A percentile compares a stretch with the other conserved stretches of the same genome.
phyloP scores from a whole-genome alignment of 345 rosid species.

The Salix exigua region DNA sequence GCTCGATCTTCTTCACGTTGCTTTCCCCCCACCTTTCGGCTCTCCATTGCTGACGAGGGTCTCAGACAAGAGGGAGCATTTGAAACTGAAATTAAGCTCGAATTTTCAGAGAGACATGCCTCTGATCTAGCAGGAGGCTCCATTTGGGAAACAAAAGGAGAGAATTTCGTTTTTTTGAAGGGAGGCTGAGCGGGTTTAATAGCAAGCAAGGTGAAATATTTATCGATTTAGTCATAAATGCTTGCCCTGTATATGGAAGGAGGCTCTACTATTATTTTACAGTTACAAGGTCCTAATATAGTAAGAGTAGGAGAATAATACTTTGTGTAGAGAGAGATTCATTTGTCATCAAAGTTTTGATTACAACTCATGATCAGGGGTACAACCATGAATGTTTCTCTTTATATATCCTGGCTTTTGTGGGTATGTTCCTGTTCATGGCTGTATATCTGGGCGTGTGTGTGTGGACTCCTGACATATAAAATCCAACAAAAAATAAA shows the following conservation, averaged over 20 bases:
- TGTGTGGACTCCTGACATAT: background rate
- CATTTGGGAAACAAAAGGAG: slow-evolving; percentile 15
- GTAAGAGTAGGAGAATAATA: slow-evolving; percentile 15
- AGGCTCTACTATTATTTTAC: slow-evolving; percentile 22
- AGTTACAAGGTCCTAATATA: slow-evolving; percentile 33
- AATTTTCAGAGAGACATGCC: slow-evolving; percentile 31
- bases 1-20: slow-evolving; percentile 7
- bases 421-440: background rate
- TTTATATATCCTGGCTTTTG: slow-evolving; percentile 8
- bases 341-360: slow-evolving; percentile 15
- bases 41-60: background rate
- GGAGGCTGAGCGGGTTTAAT: slow-evolving; percentile 22
- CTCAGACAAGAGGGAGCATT: slow-evolving; percentile 15
- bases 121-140: slow-evolving; percentile 37
- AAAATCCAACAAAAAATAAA: slow-evolving; percentile 17
- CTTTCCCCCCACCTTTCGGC: background rate
- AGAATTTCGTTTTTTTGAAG: background rate
- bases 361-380: slow-evolving; percentile 11
- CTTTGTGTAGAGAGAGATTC: background rate
- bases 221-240: slow-evolving; percentile 20
- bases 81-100: slow-evolving; percentile 33
- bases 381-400: background rate
- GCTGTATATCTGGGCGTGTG: background rate
- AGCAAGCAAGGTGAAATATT: slow-evolving; percentile 23
- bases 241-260: slow-evolving; percentile 1